Evolutionary conservation across 768 basidiomycete species (phyloP).

Genomic region (Podaxis sp.): DNA sequence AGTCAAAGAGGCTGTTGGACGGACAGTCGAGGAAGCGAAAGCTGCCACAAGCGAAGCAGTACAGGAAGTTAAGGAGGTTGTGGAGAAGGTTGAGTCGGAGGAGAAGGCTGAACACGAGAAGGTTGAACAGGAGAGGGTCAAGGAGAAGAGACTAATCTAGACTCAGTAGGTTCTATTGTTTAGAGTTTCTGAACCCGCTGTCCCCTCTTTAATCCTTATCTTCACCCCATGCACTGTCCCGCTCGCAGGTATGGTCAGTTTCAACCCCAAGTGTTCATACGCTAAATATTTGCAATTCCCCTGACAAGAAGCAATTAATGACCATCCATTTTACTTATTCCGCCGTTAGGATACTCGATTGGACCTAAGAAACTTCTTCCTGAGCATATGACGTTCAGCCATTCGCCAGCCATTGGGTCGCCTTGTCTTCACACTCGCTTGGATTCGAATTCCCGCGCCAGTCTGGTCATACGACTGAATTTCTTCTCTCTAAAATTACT

Average conservation of each 20-base stretch:
- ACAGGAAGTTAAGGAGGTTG: conserved; percentile 15
- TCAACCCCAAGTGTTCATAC: background rate
- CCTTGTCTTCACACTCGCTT: background rate
- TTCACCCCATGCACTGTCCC: background rate
- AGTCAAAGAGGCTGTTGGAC: conserved; percentile 23
- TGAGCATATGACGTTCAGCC: background rate
- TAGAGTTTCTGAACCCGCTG: background rate
- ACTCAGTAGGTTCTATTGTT: background rate
- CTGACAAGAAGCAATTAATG: background rate
- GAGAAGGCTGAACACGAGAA: conserved; percentile 20
- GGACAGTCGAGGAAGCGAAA: conserved; percentile 11
- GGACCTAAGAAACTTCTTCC: background rate
- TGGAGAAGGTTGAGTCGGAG: conserved; percentile 13
- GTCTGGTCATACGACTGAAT: conserved; percentile 1
- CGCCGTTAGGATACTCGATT: background rate
- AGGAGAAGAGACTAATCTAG: conserved; percentile 10
- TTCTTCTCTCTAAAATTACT: conserved; percentile 8
- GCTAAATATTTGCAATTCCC: background rate
- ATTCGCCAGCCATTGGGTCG: background rate
- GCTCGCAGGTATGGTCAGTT: background rate
- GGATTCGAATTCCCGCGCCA: background rate
- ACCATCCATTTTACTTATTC: background rate
- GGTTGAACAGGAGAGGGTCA: conserved; percentile 17
- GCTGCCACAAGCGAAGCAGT: conserved; percentile 11
- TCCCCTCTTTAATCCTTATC: background rate